Base-by-base conservation (phyloP, 306 rosid genomes). In the Argentina anserina region DNA sequence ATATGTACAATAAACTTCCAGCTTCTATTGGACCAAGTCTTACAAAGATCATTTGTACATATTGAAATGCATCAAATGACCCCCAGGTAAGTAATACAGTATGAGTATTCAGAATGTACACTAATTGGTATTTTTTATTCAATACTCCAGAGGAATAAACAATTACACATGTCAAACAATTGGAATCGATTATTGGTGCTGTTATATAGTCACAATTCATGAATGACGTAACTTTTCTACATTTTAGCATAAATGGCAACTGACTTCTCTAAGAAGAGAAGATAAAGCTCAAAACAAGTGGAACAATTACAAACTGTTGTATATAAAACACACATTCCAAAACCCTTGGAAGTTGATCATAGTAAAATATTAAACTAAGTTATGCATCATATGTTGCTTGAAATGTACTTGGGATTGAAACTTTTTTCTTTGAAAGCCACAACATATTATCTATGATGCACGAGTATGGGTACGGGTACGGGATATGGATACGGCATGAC, bases 191-290 rank as follows among this genome's bases (percentile, higher is more conserved):
- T n/a, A 52, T 52, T 52, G 59, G 28, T 52, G 21, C 3, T n/a
- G 10, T 21, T 52, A n/a, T 52, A 10, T 25, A 67, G 28, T 17
- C 72, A 68, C 20, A 11, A 31, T n/a, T 7, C 55, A 47, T 9
- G 34, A 47, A 68, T 47, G 29, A 68, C 59, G 17, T 20, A 31
- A 20, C 69, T 68, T 46, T 39, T 68, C 60, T 68, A 39, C 28
- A 11, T 21, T 47, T 18, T 4, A 34, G 26, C 53, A 43, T 9
- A 25, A 42, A 39, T 41, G 31, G 18, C 39, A 58, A 41, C 42
- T 58, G 58, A 72, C n/a, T 59, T 23, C 39, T 29, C n/a, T 33
- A 49, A 31, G 69, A 60, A 13, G 28, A 31, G 66, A 33, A 59
- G 10, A 33, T 33, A 12, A 45, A 46, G 55, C 33, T 49, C 61